Evolutionary conservation across 225 moss, liverwort and hornwort genomes (phyloP).

Genomic region (Climacium dendroides): DNA sequence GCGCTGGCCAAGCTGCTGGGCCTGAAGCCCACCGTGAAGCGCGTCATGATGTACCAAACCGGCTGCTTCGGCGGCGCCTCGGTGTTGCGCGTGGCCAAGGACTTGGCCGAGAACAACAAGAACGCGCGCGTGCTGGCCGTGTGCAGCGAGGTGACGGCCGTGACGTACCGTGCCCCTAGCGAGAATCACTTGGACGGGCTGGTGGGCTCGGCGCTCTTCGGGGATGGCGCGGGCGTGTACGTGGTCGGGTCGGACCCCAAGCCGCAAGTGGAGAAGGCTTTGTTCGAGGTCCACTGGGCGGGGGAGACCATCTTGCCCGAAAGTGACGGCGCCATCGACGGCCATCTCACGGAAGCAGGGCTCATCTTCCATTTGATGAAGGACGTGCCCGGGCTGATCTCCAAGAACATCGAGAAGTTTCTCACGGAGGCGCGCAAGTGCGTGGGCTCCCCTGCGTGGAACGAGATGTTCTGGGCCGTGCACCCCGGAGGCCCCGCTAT

Average conservation of each 20-base stretch:
- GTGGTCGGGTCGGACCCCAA: neutral
- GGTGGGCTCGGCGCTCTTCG: neutral
- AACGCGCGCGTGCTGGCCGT: neutral
- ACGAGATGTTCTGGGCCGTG: neutral
- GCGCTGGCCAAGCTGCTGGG: neutral
- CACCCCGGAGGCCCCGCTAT: neutral
- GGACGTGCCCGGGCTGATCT: neutral
- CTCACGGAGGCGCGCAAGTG: neutral
- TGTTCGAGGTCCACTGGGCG: neutral
- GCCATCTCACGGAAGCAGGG: conserved; percentile 23
- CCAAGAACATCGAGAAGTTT: neutral
- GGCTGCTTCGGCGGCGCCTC: neutral
- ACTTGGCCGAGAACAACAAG: neutral
- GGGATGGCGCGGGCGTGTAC: neutral
- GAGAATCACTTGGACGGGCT: neutral
- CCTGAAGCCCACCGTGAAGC: neutral
- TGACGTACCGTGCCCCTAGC: neutral
- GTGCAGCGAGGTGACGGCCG: neutral
- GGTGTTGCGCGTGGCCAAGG: neutral
- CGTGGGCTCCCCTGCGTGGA: neutral
- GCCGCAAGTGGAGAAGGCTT: neutral
- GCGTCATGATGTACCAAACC: neutral
- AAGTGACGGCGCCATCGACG: conserved; percentile 27
- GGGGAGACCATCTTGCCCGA: neutral
- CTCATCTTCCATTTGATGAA: conserved; percentile 37